Base-by-base conservation (phyloP, 768 basidiomycete species). In the Pholiota microspora region DNA sequence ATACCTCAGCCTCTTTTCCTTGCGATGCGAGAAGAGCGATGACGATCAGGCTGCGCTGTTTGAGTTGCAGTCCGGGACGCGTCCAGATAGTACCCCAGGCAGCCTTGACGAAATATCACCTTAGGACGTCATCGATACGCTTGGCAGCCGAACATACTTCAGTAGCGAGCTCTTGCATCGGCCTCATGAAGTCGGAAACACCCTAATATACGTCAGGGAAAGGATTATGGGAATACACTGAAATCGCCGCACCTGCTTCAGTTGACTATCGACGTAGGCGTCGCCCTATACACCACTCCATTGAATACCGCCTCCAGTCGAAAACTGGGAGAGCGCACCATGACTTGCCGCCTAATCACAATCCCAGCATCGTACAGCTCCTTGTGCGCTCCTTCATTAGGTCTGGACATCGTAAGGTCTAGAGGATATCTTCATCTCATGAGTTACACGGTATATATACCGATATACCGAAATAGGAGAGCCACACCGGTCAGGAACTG, bases 11-110 rank as follows among this genome's bases (percentile, higher is more conserved):
- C n/a, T 49, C 68, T 56, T 76, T 78, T 3, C 70, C 76, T 57
- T 75, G 76, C 8, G 70, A 69, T 7, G 74, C 75, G 3, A 77
- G 66, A 3, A 78, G 57, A 2, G 77, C 75, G 42, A 78, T 72
- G 49, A 70, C 69, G 49, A 78, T 77, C 51, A 78, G 59, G 54
- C 77, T 78, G 29, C 77, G 70, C 51, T 77, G 76, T 57, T 77
- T 78, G 36, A 70, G 66, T 59, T 78, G 75, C 2, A 78, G 63
- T 7, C 77, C 76, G 28, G 76, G 75, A 44, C 77, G 69, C 40
- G 76, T 74, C 75, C 76, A 78, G 48, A 77, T 76, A 3, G 73
- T 76, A 15, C 77, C 77, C 76, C 76, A 78, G 2, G 71, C 77
- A 12, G 70, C 73, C 74, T 76, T 44, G 29, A 21, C 7, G 27